phyloP scores from a whole-genome alignment of 495 filamentous ascomycete species.

The Penicillium dipodomyicola region DNA sequence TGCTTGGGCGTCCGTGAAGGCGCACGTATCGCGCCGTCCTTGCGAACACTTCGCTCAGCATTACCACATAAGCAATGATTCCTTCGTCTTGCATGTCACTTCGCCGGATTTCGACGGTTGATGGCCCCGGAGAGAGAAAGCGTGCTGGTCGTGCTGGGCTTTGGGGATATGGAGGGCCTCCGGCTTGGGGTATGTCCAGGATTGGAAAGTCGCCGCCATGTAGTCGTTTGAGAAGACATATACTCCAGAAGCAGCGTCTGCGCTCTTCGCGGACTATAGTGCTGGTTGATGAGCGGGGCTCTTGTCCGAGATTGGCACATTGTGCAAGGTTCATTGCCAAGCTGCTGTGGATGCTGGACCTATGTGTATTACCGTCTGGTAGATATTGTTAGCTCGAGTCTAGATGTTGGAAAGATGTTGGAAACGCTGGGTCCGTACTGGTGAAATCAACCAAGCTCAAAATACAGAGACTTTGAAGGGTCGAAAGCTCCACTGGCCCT shows the following conservation, averaged over 20 bases:
- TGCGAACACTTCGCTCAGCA: constrained; percentile 46
- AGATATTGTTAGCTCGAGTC: not conserved
- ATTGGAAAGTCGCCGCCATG: constrained; percentile 46
- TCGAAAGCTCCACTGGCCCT: constrained; percentile 48
- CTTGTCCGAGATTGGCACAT: constrained; percentile 41
- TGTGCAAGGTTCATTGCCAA: constrained; percentile 48
- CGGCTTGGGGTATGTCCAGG: constrained; percentile 35
- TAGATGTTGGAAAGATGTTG: not conserved
- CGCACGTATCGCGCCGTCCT: constrained; percentile 46
- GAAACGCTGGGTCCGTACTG: constrained; percentile 26
- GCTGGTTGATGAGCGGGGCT: constrained; percentile 25
- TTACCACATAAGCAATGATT: constrained; percentile 48
- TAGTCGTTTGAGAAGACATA: constrained; percentile 46
- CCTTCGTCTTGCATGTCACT: constrained; percentile 41
- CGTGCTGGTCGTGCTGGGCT: constrained; percentile 31
- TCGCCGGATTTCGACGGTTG: constrained; percentile 20
- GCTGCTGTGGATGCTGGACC: constrained; percentile 48
- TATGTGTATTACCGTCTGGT: constrained; percentile 48
- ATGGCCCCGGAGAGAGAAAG: constrained; percentile 21
- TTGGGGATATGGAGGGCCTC: constrained; percentile 36
- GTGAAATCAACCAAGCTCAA: constrained; percentile 49
- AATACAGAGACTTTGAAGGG: constrained; percentile 46
- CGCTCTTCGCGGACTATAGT: constrained; percentile 39
- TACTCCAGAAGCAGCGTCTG: constrained; percentile 49
- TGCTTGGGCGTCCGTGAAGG: constrained; percentile 42